phyloP scores from a whole-genome alignment of 371 early-diverging fungal genomes.

The Apophysomyces trapeziformis region DNA sequence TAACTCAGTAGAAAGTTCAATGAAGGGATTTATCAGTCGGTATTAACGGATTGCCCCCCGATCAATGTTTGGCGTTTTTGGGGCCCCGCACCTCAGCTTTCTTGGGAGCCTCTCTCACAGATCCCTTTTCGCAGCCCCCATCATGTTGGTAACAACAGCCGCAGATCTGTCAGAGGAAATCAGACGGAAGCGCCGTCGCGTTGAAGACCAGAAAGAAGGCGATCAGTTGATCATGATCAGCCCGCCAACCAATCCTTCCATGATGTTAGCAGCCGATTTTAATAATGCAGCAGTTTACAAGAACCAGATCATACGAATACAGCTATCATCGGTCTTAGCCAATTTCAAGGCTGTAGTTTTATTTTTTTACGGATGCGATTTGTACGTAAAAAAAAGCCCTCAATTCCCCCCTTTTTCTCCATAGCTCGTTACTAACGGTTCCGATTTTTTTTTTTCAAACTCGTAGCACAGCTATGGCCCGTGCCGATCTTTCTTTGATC shows the following conservation, averaged over 20 bases:
- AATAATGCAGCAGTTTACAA: constrained; percentile 26
- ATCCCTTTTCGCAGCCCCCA: too few relatives aligned
- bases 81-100: too few relatives aligned
- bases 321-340: background rate
- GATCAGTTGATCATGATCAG: constrained; percentile 13
- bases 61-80: too few relatives aligned
- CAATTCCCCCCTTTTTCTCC: background rate
- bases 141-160: too few relatives aligned
- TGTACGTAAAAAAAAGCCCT: constrained; percentile 22
- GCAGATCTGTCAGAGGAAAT: too few relatives aligned
- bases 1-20: too few relatives aligned
- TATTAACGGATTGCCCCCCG: too few relatives aligned
- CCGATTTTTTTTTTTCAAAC: background rate
- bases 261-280: constrained; percentile 33
- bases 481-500: constrained; percentile 23
- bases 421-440: too few relatives aligned
- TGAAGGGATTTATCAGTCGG: background rate
- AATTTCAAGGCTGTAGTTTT: constrained; percentile 22
- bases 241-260: constrained; percentile 17
- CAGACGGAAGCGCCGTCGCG: constrained; percentile 15
- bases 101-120: too few relatives aligned
- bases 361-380: constrained; percentile 38
- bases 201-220: constrained; percentile 9
- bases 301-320: constrained; percentile 20
- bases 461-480: constrained; percentile 16